Percentiles rank a stretch among this genome's conserved stretches.
These are phyloP conservation scores for Naganishia vishniacii DNA, from an alignment of 768 basidiomycete species.

Conservation along the genomic window DNA sequence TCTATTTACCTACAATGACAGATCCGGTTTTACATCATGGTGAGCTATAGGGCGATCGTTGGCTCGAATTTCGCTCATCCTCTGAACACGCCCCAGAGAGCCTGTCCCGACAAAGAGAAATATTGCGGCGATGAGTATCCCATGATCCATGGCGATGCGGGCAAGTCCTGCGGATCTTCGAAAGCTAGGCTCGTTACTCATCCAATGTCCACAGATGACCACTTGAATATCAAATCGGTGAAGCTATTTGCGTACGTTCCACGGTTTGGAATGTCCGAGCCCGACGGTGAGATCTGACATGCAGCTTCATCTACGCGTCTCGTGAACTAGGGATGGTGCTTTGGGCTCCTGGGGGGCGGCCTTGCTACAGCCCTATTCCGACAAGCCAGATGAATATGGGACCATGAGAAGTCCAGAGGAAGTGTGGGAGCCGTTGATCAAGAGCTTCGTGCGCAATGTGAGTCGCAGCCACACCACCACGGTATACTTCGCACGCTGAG, in stretches of 20 bases:
- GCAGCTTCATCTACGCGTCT: slow-evolving; percentile 41
- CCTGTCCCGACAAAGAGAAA: slow-evolving; percentile 50
- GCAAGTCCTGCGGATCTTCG: slow-evolving; percentile 25
- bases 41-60: slow-evolving; percentile 1
- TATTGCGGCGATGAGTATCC: slow-evolving; percentile 66
- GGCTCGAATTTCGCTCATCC: not conserved
- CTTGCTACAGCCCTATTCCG: slow-evolving; percentile 70
- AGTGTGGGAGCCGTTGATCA: slow-evolving; percentile 56
- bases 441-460: slow-evolving; percentile 61
- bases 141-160: slow-evolving; percentile 51
- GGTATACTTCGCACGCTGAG: no score
- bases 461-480: slow-evolving; percentile 14
- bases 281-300: no score
- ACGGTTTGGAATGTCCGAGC: not conserved
- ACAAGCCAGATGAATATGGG: slow-evolving; percentile 66
- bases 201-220: slow-evolving; percentile 50
- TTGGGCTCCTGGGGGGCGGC: slow-evolving; percentile 91
- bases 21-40: slow-evolving; percentile 51
- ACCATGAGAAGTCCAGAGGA: slow-evolving; percentile 61
- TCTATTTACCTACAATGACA: slow-evolving; percentile 37
- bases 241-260: slow-evolving; percentile 35
- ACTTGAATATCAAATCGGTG: slow-evolving; percentile 56
- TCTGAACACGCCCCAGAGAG: slow-evolving; percentile 29
- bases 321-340: slow-evolving; percentile 64
- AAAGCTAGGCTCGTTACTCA: not conserved